Base-by-base conservation (phyloP, 495 filamentous ascomycete genomes). In the Penicillium flavigenum region DNA sequence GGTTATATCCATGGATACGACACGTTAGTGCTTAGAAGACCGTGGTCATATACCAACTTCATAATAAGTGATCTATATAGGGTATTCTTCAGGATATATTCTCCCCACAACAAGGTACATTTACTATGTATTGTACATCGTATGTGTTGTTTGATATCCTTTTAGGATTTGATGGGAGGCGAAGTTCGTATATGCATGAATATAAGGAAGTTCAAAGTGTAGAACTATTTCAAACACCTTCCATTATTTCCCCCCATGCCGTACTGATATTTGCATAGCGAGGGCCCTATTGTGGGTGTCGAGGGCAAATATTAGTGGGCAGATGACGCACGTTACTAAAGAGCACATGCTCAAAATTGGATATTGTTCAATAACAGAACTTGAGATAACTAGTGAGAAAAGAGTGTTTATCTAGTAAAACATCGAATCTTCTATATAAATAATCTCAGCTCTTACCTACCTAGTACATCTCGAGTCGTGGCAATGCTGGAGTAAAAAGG, bases 401-500 rank as follows among this genome's bases (percentile, higher is more conserved):
- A 12, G 12, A 44, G 11, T 44, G 19, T 24, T 5, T 12, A 12
- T 44, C 12, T 6, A 44, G 20, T 7, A 16, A 43, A 12, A 14
- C 39, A 6, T 17, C n/a, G 36, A 17, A 17, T 17, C 36, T 17
- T 39, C 19, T 20, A n/a, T 42, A 9, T 43, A 22, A 22, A 22
- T 22, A 22, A n/a, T n/a, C n/a, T n/a, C n/a, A n/a, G n/a, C n/a
- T n/a, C 16, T 6, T 9, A 4, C 11, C 31, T 29, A 27, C 10
- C 9, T 48, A 14, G 4, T 41, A 44, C 26, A 34, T 31, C 26
- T 39, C 16, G 48, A 48, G 5, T 34, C 17, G 39, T 47, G 29
- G 17, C 24, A 41, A 22, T 34, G 29, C 27, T 48, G 52, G 36
- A 43, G 62, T 61, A 66, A 66, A 63, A 57, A 60, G 49, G 63